phyloP scores from a whole-genome alignment of 768 basidiomycete species.

The Trametes coccinea region DNA sequence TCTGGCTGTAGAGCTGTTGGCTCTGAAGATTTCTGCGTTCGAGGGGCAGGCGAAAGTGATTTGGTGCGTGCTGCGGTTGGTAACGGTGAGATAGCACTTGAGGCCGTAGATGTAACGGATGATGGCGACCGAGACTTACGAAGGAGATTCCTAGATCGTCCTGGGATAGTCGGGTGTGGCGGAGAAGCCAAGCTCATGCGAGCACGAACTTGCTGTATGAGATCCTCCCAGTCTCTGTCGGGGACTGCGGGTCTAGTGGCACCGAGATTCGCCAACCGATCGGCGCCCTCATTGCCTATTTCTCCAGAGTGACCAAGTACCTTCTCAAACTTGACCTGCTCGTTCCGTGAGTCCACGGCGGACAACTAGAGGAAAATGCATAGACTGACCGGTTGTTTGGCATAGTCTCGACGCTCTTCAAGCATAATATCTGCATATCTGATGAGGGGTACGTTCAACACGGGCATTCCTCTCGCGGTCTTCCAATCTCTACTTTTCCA shows the following conservation, averaged over 20 bases:
- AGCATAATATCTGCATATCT: constrained; percentile 68
- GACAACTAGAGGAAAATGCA: background rate
- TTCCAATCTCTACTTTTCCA: constrained; percentile 62
- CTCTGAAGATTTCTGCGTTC: background rate
- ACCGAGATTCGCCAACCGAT: constrained; percentile 68
- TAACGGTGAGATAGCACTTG: background rate
- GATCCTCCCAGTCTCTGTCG: constrained; percentile 61
- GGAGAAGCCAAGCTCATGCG: background rate
- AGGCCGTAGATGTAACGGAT: background rate
- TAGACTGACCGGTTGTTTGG: constrained; percentile 49
- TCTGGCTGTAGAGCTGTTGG: no score
- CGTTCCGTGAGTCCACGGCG: background rate
- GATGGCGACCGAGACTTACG: background rate
- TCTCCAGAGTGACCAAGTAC: constrained; percentile 66
- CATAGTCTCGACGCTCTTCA: constrained; percentile 45
- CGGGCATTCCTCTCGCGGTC: constrained; percentile 47
- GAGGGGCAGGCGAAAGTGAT: background rate
- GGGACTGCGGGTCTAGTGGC: constrained; percentile 36
- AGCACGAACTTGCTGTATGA: constrained; percentile 1
- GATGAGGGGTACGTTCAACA: constrained; percentile 73
- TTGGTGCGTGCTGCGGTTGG: background rate
- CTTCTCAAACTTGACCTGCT: constrained; percentile 62
- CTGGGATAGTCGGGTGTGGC: background rate
- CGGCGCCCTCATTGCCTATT: constrained; percentile 85
- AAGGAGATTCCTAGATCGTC: background rate